Percentiles rank a stretch among this genome's conserved stretches.
These are phyloP conservation scores for Diplodia scrobiculata DNA, from an alignment of 2,329 filamentous ascomycete genomes.

Conservation along the genomic window DNA sequence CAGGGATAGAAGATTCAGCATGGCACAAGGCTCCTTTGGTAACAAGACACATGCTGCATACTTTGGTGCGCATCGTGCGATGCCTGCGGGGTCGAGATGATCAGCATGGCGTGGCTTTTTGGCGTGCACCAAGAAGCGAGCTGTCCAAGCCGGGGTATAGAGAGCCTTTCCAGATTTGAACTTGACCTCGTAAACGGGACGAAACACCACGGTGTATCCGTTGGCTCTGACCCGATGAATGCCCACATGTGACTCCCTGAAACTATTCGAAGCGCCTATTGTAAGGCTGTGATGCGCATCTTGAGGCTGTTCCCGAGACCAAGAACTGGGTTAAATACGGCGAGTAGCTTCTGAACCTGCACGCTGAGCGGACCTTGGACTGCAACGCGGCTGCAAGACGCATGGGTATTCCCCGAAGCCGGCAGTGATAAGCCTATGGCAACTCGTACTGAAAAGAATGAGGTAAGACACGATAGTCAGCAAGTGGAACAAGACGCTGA, in stretches of 20 bases:
- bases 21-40: not conserved
- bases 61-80: not conserved
- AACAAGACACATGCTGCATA: not conserved
- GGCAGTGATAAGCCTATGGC: not conserved
- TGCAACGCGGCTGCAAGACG: not conserved
- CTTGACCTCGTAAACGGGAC: not conserved
- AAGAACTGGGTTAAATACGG: not conserved
- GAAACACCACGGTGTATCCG: not conserved
- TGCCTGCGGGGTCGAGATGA: not conserved
- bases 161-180: not conserved
- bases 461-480: not conserved
- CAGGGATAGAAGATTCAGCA: too few species aligned
- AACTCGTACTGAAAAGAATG: not conserved
- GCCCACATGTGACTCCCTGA: too few species aligned
- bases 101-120: not conserved
- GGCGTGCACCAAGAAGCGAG: slow-evolving; percentile 17
- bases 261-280: not conserved
- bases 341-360: not conserved
- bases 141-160: not conserved
- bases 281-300: not conserved
- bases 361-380: not conserved
- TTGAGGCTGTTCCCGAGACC: not conserved
- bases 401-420: not conserved
- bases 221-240: too few species aligned
- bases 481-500: not conserved